Evolutionary conservation across 2,329 filamentous ascomycete species (phyloP).

Genomic region (Botryosphaeria agaves): DNA sequence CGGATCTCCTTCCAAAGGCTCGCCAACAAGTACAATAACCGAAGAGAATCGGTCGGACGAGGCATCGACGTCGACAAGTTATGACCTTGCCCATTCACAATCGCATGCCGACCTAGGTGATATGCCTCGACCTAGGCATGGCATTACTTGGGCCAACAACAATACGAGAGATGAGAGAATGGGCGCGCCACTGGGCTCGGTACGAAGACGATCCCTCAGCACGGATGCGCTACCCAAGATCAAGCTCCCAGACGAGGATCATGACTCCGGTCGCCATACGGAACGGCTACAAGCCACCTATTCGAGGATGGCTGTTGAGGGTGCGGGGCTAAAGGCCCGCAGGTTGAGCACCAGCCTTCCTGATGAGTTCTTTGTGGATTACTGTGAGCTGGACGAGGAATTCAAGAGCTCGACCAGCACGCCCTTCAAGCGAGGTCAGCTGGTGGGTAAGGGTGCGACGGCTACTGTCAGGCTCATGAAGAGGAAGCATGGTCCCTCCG

Average conservation of each 20-base stretch:
- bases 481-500: constrained; percentile 41
- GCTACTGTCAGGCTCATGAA: constrained; percentile 70
- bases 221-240: constrained; percentile 15
- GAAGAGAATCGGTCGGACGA: constrained; percentile 4
- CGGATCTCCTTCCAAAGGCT: constrained; percentile 19
- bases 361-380: constrained; percentile 57
- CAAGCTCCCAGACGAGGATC: constrained; percentile 3
- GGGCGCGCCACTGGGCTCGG: constrained; percentile 7
- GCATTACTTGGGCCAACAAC: too few species aligned
- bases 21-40: constrained; percentile 16
- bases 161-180: too few species aligned
- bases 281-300: constrained; percentile 17
- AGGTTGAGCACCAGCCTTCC: constrained; percentile 57
- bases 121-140: too few species aligned
- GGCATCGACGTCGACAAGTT: too few species aligned
- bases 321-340: constrained; percentile 62
- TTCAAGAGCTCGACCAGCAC: constrained; percentile 36
- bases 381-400: constrained; percentile 49
- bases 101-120: too few species aligned
- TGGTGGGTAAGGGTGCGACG: constrained; percentile 66
- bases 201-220: constrained; percentile 18
- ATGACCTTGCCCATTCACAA: too few species aligned
- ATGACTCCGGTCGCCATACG: constrained; percentile 9
- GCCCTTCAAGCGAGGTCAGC: constrained; percentile 26
- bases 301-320: constrained; percentile 38